Conservation (phyloP, 768 basidiomycete species). For the Lactifluus volemus region DNA sequence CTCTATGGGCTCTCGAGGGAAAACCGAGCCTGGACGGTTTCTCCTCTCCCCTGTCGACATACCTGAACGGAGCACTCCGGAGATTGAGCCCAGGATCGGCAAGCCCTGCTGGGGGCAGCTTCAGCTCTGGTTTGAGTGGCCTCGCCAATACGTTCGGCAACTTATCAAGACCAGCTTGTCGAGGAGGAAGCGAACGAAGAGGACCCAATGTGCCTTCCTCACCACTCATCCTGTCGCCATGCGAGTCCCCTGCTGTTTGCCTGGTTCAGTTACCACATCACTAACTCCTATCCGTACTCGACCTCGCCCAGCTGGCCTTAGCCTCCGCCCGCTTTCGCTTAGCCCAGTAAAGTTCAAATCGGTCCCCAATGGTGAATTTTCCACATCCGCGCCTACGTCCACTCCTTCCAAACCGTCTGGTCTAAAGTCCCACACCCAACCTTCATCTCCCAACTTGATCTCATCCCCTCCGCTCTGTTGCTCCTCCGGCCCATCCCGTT, state of each 20-base stretch:
- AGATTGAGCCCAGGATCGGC: conserved; percentile 42
- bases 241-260: background rate
- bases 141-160: conserved; percentile 66
- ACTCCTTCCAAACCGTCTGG: conserved; percentile 41
- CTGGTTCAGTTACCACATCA: conserved; percentile 16
- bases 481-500: too few relatives aligned
- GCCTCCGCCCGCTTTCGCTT: conserved; percentile 64
- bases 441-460: conserved; percentile 21
- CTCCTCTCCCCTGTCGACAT: conserved; percentile 78
- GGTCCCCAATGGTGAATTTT: conserved; percentile 22
- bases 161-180: conserved; percentile 63
- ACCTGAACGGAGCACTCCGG: conserved; percentile 60
- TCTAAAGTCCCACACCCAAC: conserved; percentile 46
- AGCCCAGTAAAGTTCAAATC: conserved; percentile 42
- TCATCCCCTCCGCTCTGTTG: conserved; percentile 15
- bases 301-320: conserved; percentile 57
- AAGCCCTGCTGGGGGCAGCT: conserved; percentile 45
- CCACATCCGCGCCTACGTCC: conserved; percentile 39
- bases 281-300: conserved; percentile 39
- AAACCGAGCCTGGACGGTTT: conserved; percentile 57
- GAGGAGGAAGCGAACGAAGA: conserved; percentile 90
- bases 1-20: conserved; percentile 83
- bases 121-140: conserved; percentile 32
- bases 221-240: conserved; percentile 14
- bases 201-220: conserved; percentile 27